These are phyloP conservation scores for Pseudopyricularia cyperi DNA, from an alignment of 2,329 filamentous ascomycete genomes.

Conservation along the genomic window DNA sequence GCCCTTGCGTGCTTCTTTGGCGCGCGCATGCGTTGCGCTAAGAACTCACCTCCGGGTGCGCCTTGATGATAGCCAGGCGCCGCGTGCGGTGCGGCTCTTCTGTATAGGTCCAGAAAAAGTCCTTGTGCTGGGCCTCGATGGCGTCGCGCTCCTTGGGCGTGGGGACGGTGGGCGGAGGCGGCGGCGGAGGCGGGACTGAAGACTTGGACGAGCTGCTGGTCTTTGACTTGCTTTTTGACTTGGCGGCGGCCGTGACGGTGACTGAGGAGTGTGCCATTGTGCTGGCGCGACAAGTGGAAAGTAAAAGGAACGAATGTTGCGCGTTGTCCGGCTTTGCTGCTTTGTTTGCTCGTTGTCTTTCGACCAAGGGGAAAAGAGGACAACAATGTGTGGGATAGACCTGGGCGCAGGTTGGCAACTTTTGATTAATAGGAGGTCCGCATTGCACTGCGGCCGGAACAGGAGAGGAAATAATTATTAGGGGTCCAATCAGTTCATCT, in stretches of 20 bases:
- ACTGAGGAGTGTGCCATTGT: conserved; percentile 15
- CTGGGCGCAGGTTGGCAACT: not conserved
- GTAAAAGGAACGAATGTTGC: not conserved
- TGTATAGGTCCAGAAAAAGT: conserved; percentile 98
- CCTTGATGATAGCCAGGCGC: conserved; percentile 90
- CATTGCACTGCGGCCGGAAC: not conserved
- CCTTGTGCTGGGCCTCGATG: conserved; percentile 30
- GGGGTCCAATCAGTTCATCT: not conserved
- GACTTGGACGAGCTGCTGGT: conserved; percentile 1
- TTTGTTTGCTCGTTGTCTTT: not conserved
- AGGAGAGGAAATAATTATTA: not conserved
- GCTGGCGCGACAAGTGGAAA: not conserved
- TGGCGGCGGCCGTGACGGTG: conserved; percentile 10
- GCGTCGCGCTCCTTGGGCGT: conserved; percentile 7
- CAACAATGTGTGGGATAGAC: not conserved
- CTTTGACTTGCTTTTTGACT: conserved; percentile 11
- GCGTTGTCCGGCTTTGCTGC: not conserved
- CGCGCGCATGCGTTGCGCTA: not conserved
- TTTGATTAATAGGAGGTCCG: not conserved
- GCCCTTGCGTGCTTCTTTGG: not conserved
- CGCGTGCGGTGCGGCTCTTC: conserved; percentile 92
- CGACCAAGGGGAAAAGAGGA: not conserved
- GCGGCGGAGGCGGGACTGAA: not conserved
- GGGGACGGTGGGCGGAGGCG: not conserved
- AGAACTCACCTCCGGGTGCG: conserved; percentile 70